Base-by-base conservation (phyloP, 2,329 filamentous ascomycete genomes). In the Cytospora chrysosperma region DNA sequence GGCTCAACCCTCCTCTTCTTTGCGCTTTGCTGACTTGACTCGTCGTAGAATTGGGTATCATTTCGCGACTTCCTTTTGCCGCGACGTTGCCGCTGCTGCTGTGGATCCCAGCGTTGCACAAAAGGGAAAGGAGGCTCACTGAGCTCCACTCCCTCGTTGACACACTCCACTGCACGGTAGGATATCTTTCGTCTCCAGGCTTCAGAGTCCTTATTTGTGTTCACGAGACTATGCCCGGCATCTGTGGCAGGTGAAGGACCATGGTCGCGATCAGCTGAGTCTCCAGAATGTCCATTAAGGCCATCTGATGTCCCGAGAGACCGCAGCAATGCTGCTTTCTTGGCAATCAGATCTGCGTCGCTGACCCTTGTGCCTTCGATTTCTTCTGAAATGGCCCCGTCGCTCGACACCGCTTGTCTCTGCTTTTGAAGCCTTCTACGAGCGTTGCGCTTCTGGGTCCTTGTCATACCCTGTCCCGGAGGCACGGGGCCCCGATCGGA, bases 41-140 rank as follows among this genome's bases (percentile, higher is more conserved):
- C 74, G 5, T 78, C 74, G 8, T 81, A 76, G 57, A 74, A 79
- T 21, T 79, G 74, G 3, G 72, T 49, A 43, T 81, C 74, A 61
- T 78, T 74, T 15, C 76, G 75, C 56, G 78, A 75, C 52, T 75
- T 73, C 60, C 81, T 78, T 72, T 88, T 88, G 60, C 79, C 76
- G 67, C 80, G 85, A 43, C 74, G 75, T 27, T 76, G 68, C 73
- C 85, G 82, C 70, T 93, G 90, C 70, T 93, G 90, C 65, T 92
- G 88, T 4, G 85, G 83, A 74, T 96, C 92, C 94, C 93, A 97
- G 54, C 91, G 85, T 74, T 97, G 93, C 19, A 90, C 81, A 74
- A 97, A 97, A 0, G 93, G 93, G 71, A 96, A 97, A 0, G 93
- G 91, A 0, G 94, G 93, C 37, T 91, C 84, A 59, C 85, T 90